Evolutionary conservation across 345 rosid genomes (phyloP).

Genomic region (Atalantia buxifolia): DNA sequence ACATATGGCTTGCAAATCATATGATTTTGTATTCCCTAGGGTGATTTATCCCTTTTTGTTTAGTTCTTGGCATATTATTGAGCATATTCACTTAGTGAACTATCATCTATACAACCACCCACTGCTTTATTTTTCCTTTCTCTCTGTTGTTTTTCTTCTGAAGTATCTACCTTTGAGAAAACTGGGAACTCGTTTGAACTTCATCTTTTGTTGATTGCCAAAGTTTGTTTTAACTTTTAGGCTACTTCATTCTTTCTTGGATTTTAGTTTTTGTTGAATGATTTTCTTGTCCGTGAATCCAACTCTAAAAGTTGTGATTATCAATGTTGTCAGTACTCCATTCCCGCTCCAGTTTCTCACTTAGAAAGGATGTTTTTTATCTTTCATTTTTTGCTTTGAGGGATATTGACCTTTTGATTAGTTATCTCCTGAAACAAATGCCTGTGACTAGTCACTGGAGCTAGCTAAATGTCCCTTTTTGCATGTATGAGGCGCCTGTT

Average conservation of each 20-base stretch:
- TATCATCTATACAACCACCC: not conserved
- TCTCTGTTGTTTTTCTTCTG: not conserved
- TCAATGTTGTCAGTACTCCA: not conserved
- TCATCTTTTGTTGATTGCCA: not conserved
- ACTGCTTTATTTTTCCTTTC: not conserved
- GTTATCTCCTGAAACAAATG: not conserved
- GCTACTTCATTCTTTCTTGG: not conserved
- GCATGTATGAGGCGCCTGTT: not conserved
- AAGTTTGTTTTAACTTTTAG: not conserved
- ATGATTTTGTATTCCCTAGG: not conserved
- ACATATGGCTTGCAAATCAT: slow-evolving; percentile 2
- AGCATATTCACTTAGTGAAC: not conserved
- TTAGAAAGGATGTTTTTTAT: not conserved
- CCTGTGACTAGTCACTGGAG: not conserved
- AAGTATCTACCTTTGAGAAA: not conserved
- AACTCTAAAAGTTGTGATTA: not conserved
- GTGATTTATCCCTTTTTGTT: not conserved
- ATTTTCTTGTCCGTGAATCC: not conserved
- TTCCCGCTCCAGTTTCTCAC: not conserved
- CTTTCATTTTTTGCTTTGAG: not conserved
- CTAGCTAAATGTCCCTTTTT: not conserved
- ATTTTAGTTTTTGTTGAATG: not conserved
- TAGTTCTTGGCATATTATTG: not conserved
- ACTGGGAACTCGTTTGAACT: slow-evolving; percentile 2
- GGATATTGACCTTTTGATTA: not conserved